Conservation (phyloP, 2,329 filamentous ascomycete genomes). For the Aspergillus sclerotialis region DNA sequence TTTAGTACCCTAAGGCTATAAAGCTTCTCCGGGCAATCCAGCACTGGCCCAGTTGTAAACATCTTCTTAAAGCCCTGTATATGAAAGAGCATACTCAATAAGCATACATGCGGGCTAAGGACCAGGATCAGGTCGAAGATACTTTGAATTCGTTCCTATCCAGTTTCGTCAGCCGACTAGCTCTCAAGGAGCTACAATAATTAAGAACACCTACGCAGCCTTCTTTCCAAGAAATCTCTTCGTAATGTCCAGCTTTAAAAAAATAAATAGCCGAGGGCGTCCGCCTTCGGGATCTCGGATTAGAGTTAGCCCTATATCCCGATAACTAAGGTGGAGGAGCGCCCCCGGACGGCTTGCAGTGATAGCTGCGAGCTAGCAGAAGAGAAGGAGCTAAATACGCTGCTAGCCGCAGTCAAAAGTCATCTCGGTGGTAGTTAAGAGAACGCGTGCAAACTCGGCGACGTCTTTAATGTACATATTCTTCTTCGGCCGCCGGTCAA, state of each 20-base stretch:
- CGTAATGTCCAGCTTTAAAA: conserved; percentile 8
- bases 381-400: conserved; percentile 14
- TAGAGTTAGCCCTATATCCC: conserved; percentile 18
- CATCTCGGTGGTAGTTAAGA: conserved; percentile 24
- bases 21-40: conserved; percentile 26
- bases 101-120: conserved; percentile 28
- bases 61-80: conserved; percentile 1
- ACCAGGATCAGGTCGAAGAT: conserved; percentile 31
- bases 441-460: conserved; percentile 20
- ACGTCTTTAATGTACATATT: conserved; percentile 28
- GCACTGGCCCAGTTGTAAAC: background rate
- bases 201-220: conserved; percentile 16
- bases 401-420: conserved; percentile 22
- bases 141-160: conserved; percentile 27
- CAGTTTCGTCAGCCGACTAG: too few species aligned
- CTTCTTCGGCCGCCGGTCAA: conserved; percentile 16
- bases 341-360: conserved; percentile 15
- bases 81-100: conserved; percentile 16
- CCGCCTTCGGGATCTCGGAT: conserved; percentile 17
- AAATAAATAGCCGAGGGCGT: conserved; percentile 9
- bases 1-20: conserved; percentile 28
- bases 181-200: too few species aligned
- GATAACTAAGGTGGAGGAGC: conserved; percentile 19
- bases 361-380: conserved; percentile 20
- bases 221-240: conserved; percentile 12